Conservation (phyloP, 2,329 filamentous ascomycete species). For the Ceratocystis eucalypticola region DNA sequence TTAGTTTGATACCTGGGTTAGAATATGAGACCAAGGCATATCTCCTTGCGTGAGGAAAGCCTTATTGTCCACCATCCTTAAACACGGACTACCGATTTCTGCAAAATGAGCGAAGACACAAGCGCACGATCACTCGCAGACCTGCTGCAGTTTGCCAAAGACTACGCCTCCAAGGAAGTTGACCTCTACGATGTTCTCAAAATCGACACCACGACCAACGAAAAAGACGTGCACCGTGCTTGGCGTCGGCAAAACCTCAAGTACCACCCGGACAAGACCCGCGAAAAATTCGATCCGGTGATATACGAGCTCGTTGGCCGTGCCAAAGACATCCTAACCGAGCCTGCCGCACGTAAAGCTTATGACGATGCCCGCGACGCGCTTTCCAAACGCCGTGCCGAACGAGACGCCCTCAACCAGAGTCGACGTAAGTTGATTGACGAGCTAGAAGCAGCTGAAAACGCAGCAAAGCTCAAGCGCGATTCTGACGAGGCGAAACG, state of each 20-base stretch:
- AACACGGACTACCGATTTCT: not conserved
- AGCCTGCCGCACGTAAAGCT: conserved; percentile 53
- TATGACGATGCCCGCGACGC: conserved; percentile 70
- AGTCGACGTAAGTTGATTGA: conserved; percentile 66
- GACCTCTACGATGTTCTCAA: conserved; percentile 71
- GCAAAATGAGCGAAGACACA: conserved; percentile 16
- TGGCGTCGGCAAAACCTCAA: conserved; percentile 79
- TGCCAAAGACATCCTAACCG: conserved; percentile 71
- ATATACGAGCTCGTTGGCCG: conserved; percentile 78
- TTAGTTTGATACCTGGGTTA: not conserved
- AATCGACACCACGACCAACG: conserved; percentile 40
- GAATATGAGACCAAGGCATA: not conserved
- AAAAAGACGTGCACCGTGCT: conserved; percentile 65
- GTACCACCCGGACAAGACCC: conserved; percentile 87
- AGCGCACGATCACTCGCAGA: conserved; percentile 29
- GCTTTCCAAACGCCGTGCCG: conserved; percentile 52
- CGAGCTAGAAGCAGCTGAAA: conserved; percentile 69
- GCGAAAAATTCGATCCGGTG: conserved; percentile 57
- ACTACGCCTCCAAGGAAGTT: conserved; percentile 45
- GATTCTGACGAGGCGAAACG: conserved; percentile 32
- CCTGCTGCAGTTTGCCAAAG: conserved; percentile 39
- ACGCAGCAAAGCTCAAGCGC: conserved; percentile 47
- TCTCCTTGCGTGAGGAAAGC: not conserved
- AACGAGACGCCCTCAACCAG: conserved; percentile 60
- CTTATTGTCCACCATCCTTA: not conserved